Evolutionary conservation across 768 basidiomycete species (phyloP), one percentile per base, ranked within the genome.

Genomic region (Auriculariales sp.): DNA sequence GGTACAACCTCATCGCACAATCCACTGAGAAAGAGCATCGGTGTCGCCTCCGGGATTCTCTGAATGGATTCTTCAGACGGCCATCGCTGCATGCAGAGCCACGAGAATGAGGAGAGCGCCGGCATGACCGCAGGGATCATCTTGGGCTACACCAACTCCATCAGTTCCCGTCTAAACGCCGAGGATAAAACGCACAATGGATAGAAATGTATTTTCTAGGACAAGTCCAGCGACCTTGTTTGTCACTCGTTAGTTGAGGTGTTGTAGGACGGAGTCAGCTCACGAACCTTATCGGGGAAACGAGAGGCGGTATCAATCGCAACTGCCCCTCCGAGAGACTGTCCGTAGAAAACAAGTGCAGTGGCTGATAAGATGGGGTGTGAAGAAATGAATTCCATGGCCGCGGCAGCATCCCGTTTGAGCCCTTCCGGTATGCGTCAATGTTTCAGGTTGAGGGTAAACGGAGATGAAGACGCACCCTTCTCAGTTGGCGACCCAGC

Each of bases 131-230:
- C 55, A 0, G 67, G 68, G 28, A 70, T 62, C 35, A 72, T 60
- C 27, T 62, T 56, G 28, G 58, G 56, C 63, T 64, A 45, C 2
- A 36, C 17, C 17, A 17, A 35, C 12, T 15, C 2, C 25, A n/a
- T n/a, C 28, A 39, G 3, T 15, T 30, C 5, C 15, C 14, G 17
- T 19, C 15, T 28, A 35, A 24, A 14, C 2, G 49, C 32, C 22
- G 29, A 25, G 19, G 7, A n/a, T 24, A 5, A 32, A 14, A 51
- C 61, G 32, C 46, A 60, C 60, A 28, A 73, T 61, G 24, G 65
- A 68, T 34, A 66, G 53, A 54, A 71, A 71, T 1, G 71, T 70
- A 58, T 73, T 73, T 60, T 73, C 71, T 47, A 73, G 51, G 31
- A 72, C 66, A 11, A 72, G 48, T 3, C 62, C 71, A 39, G 58